Evolutionary conservation across 129 eudicot genomes (phyloP).

Genomic region (Heracleum sosnowskyi): DNA sequence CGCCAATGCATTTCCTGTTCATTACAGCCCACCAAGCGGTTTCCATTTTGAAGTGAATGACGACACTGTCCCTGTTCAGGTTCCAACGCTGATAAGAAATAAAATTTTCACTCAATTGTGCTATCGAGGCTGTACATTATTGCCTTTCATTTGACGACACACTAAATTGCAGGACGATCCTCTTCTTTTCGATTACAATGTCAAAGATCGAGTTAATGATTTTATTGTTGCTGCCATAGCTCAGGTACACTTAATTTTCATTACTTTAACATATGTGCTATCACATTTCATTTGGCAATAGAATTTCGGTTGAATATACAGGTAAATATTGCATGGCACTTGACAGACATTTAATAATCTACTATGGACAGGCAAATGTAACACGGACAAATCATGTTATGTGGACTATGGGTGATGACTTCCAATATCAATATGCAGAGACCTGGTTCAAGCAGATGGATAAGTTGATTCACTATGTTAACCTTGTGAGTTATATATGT

Average conservation of each 20-base stretch:
- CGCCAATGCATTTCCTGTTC: slow-evolving; percentile 74
- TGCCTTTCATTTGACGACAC: not conserved
- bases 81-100: slow-evolving; percentile 12
- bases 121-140: not conserved
- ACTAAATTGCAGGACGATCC: slow-evolving; percentile 59
- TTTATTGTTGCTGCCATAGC: slow-evolving; percentile 64
- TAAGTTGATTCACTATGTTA: slow-evolving; percentile 84
- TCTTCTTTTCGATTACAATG: slow-evolving; percentile 64
- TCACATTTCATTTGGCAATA: not conserved
- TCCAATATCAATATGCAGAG: slow-evolving; percentile 87
- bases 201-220: slow-evolving; percentile 64
- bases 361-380: slow-evolving; percentile 58
- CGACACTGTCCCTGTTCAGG: slow-evolving; percentile 71
- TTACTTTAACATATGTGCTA: not conserved
- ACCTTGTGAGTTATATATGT: slow-evolving; percentile 34
- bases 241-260: slow-evolving; percentile 40
- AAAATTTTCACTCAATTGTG: not conserved
- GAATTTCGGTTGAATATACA: not conserved
- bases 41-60: slow-evolving; percentile 77
- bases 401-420: slow-evolving; percentile 99
- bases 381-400: slow-evolving; percentile 80
- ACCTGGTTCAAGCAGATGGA: slow-evolving; percentile 97
- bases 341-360: not conserved
- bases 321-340: not conserved
- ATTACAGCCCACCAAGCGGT: slow-evolving; percentile 75